phyloP scores from a whole-genome alignment of 208 protist genomes.

The Leishmania turanica region DNA sequence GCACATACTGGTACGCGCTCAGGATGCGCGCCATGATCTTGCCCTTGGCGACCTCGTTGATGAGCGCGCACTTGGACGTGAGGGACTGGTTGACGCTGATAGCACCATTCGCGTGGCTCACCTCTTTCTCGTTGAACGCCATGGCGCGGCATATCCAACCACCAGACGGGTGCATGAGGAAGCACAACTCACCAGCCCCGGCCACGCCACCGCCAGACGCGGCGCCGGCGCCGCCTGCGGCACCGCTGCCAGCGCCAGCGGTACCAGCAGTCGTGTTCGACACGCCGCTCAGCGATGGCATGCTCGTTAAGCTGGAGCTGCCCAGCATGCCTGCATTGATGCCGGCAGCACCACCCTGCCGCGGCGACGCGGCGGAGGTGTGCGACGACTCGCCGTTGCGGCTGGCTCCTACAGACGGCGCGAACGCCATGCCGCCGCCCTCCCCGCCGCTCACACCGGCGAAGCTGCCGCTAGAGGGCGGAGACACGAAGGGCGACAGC shows the following conservation, averaged over 20 bases:
- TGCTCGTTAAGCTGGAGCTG: constrained; percentile 1
- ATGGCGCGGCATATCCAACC: constrained; percentile 86
- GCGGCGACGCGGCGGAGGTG: background rate
- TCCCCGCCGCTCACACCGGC: background rate
- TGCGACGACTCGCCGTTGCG: background rate
- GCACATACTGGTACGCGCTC: constrained; percentile 55
- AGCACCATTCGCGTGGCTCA: constrained; percentile 64
- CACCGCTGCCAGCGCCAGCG: background rate
- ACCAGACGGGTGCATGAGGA: constrained; percentile 47
- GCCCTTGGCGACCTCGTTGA: constrained; percentile 82
- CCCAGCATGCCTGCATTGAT: background rate
- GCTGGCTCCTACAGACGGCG: background rate
- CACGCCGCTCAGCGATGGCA: constrained; percentile 1
- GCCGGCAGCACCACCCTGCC: background rate
- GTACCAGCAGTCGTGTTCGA: constrained; percentile 3
- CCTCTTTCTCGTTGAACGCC: constrained; percentile 71
- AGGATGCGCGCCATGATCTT: constrained; percentile 64
- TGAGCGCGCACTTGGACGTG: constrained; percentile 56
- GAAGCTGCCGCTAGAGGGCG: background rate
- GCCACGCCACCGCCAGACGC: background rate
- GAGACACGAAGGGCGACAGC: constrained; percentile 28
- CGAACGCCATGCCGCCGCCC: background rate
- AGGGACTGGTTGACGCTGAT: constrained; percentile 82
- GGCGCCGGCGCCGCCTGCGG: background rate
- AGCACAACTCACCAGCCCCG: background rate